Base-by-base conservation (phyloP, 495 filamentous ascomycete genomes). In the Tuber microsphaerosporum region DNA sequence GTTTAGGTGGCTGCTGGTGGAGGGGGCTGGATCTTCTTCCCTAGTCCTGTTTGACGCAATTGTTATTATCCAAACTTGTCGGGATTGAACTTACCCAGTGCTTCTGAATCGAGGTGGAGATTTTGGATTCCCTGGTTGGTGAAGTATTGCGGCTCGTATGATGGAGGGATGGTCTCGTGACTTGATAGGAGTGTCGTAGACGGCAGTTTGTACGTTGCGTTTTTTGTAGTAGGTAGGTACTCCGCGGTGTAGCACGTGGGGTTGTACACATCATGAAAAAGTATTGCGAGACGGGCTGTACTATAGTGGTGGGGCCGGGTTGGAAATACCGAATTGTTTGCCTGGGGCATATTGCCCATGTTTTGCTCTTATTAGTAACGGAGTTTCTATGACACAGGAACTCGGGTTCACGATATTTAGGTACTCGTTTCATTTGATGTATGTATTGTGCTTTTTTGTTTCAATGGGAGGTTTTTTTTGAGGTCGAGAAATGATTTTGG, bases 241-340 rank as follows among this genome's bases (percentile, higher is more conserved):
- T 65, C 26, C 26, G 26, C 56, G 56, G 56, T 65, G 56, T 34
- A 65, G 26, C 26, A 65, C 56, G 56, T 65, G 56, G 56, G 56
- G 56, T 65, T 65, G 56, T 65, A 65, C 56, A 65, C 56, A 65
- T 65, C 56, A 65, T 65, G 56, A 65, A 31, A 61, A 34, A 65
- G 56, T 34, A 65, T 65, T 65, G 6, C 56, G 17, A 65, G 56
- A 2, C 1, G 26, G 56, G 4, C 56, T 65, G 26, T 34, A 65
- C 31, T 34, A 8, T 34, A 4, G 16, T 65, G 31, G 56, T 17
- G 56, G 26, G 26, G 56, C 12, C 56, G 26, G 10, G 26, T 34
- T 65, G 56, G 26, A 34, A 65, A 65, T 65, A 3, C 3, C 31
- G 56, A 65, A 65, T 31, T 65, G 31, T 65, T 65, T 65, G 56